Evolutionary conservation across 768 basidiomycete species (phyloP).

Genomic region (Auriscalpium orientale): DNA sequence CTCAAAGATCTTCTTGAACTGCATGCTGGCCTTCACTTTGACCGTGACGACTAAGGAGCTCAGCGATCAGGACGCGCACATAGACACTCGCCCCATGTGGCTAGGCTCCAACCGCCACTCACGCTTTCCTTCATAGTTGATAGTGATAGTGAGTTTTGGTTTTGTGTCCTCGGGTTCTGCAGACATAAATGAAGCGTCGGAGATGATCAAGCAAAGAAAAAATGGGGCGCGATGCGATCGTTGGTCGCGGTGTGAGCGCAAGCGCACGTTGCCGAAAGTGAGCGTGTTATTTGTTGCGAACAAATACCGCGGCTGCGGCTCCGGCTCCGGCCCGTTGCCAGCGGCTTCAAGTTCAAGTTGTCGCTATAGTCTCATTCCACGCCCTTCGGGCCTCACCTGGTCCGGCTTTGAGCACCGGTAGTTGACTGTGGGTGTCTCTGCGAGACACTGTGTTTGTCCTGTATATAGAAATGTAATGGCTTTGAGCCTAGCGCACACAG

Average conservation of each 20-base stretch:
- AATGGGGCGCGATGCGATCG: neutral
- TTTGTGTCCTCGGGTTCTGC: slow-evolving; percentile 11
- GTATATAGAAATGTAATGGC: too few relatives aligned
- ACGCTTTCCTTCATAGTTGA: slow-evolving; percentile 9
- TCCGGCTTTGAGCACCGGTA: too few relatives aligned
- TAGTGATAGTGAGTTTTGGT: slow-evolving; percentile 12
- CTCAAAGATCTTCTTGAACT: slow-evolving; percentile 13
- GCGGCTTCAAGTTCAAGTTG: too few relatives aligned
- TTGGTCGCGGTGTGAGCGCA: neutral
- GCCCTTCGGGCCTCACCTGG: too few relatives aligned
- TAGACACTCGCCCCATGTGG: too few relatives aligned
- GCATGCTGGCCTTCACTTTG: slow-evolving; percentile 15
- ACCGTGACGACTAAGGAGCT: slow-evolving; percentile 5
- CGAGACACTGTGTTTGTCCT: too few relatives aligned
- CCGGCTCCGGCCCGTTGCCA: too few relatives aligned
- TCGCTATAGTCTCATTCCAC: too few relatives aligned
- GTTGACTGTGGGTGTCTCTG: too few relatives aligned
- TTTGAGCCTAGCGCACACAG: too few relatives aligned
- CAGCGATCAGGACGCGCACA: too few relatives aligned
- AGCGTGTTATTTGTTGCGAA: neutral
- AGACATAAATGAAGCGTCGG: neutral
- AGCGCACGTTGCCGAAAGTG: neutral
- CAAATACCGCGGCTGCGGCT: neutral
- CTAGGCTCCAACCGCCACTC: neutral
- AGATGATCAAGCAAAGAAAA: neutral